A percentile compares a stretch with the other conserved stretches of the same genome.
phyloP scores from a whole-genome alignment of 257 asterid species.

The Dorcoceras hygrometricum region DNA sequence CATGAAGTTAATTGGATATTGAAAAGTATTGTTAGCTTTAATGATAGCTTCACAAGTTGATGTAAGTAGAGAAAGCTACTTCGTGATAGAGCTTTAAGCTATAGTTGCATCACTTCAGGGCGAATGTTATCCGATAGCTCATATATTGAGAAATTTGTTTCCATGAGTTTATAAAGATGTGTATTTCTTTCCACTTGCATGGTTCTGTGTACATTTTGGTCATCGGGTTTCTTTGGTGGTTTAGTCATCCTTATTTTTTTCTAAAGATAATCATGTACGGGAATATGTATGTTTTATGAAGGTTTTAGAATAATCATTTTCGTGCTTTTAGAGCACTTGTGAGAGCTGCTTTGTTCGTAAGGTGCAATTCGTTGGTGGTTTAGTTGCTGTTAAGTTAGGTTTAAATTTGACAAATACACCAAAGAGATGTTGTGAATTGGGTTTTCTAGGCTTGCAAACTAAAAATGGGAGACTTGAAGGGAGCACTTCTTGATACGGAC shows the following conservation, averaged over 20 bases:
- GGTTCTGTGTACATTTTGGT: neutral
- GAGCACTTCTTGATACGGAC: conserved; percentile 91
- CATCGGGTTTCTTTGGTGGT: neutral
- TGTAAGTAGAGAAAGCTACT: too few relatives aligned
- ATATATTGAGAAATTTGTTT: neutral
- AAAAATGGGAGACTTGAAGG: conserved; percentile 80
- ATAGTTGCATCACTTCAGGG: neutral
- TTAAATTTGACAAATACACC: neutral
- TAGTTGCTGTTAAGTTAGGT: neutral
- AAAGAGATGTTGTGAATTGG: too few relatives aligned
- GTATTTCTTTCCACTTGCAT: neutral
- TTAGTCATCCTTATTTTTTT: neutral
- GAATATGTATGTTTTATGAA: neutral
- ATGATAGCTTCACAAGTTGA: too few relatives aligned
- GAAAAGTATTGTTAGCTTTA: too few relatives aligned
- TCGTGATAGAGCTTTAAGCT: too few relatives aligned
- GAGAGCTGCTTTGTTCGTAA: neutral
- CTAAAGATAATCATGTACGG: neutral
- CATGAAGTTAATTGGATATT: neutral
- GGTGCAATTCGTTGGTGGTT: neutral
- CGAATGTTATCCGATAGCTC: neutral
- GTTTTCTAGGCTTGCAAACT: conserved; percentile 77
- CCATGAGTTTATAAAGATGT: neutral
- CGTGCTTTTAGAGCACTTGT: neutral
- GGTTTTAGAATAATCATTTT: neutral